Evolutionary conservation across 2,329 filamentous ascomycete species (phyloP).

Genomic region (Aureobasidium sp.): DNA sequence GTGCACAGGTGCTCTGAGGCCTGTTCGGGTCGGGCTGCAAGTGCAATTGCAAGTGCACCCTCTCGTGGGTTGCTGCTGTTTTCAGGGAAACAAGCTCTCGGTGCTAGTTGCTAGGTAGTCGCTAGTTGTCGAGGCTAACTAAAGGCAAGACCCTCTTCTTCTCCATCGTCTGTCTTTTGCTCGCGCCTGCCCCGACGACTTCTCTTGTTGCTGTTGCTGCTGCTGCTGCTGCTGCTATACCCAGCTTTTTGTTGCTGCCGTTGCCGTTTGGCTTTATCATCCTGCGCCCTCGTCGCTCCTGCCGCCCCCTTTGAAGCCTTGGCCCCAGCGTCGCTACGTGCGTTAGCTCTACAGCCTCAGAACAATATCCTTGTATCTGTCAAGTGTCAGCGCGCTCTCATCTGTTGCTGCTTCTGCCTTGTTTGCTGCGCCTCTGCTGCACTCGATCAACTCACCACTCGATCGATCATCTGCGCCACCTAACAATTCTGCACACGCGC

Average conservation of each 20-base stretch:
- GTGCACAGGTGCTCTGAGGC: neutral
- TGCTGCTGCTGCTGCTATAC: too few species aligned
- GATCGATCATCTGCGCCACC: neutral
- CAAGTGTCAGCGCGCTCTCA: conserved; percentile 1
- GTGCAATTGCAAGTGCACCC: neutral
- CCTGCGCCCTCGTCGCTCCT: neutral
- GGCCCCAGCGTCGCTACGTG: conserved; percentile 9
- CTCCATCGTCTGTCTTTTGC: neutral
- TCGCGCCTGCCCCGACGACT: neutral
- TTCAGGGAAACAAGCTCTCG: conserved; percentile 9
- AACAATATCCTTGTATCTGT: conserved; percentile 2
- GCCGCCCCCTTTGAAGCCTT: conserved; percentile 1
- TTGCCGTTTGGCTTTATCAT: conserved; percentile 11
- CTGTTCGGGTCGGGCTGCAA: conserved; percentile 7
- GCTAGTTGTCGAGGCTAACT: neutral
- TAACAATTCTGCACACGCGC: neutral
- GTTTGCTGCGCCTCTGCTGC: neutral
- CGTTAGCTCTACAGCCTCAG: conserved; percentile 7
- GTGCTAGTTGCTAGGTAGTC: conserved; percentile 5
- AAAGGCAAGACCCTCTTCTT: neutral
- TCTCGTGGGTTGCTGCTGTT: neutral
- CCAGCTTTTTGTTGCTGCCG: neutral
- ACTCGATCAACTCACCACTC: neutral
- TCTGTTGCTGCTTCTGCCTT: neutral
- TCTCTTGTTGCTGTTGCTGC: too few species aligned